Base-by-base conservation (phyloP, 495 filamentous ascomycete species). In the Cercophora samala region DNA sequence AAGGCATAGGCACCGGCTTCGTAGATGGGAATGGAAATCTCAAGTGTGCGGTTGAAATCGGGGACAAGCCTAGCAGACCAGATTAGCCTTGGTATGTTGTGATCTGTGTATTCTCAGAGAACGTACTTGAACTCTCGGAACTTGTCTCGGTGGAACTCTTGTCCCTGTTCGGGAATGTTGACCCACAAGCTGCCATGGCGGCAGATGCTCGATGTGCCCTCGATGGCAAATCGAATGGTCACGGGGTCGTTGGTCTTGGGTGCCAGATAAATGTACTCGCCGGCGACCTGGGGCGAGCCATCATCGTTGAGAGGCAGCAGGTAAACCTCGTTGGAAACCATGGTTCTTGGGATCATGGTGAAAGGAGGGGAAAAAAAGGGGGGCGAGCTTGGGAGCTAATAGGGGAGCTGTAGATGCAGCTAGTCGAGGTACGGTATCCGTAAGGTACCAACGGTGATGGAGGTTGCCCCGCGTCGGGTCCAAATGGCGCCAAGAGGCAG, bases 161-260 rank as follows among this genome's bases (percentile, higher is more conserved):
- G 81, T 58, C 89, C 92, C 68, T 85, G 83, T 67, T 87, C 86
- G 2, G 96, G 96, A 64, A 97, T 89, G 77, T 99, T 98, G 65
- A 95, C 90, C 94, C 95, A 98, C 62, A 99, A 82, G 70, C 90
- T 96, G 53, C 96, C 96, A 74, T 97, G 83, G 60, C 92, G 85
- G 78, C 93, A 97, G 80, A 98, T 96, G 52, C 95, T 96, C 77
- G 93, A 97, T 56, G 92, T 93, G 61, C 96, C 96, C 77, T 97
- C 93, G 72, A 99, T 96, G 54, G 91, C 87, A 77, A 99, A 97
- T 25, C 96, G 88, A 55, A 99, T 83, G 58, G 85, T 84, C 72
- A 98, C 90, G 19, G 90, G 85, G 15, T 87, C 87, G 60, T 85
- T 78, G 1, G 84, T 82, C 58, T 89, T 91, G 25, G 96, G 88